These are phyloP conservation scores for Eucalyptus caleyi DNA, from an alignment of 345 rosid species.

Conservation along the genomic window DNA sequence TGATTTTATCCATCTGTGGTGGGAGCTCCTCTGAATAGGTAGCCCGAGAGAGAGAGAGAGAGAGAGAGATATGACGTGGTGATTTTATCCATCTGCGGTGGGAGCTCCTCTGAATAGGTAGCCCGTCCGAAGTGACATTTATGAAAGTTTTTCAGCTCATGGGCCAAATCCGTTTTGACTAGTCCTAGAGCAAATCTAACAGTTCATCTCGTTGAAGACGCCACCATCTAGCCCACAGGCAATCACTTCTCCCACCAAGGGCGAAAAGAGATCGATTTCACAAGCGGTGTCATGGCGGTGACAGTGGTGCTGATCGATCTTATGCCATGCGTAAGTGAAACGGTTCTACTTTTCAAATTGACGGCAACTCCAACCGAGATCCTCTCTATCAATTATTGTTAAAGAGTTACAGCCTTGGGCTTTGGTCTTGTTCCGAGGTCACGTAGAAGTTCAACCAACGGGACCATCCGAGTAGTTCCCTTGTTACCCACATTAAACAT, in stretches of 20 bases:
- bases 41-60: background rate
- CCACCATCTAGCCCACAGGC: background rate
- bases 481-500: background rate
- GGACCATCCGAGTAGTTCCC: background rate
- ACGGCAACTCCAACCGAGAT: background rate
- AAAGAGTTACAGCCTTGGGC: background rate
- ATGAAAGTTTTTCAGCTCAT: background rate
- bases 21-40: background rate
- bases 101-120: background rate
- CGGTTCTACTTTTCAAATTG: background rate
- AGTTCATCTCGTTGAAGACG: background rate
- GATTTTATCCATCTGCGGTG: background rate
- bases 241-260: background rate
- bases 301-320: background rate
- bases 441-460: background rate
- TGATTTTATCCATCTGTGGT: background rate
- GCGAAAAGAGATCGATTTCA: background rate
- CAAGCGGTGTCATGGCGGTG: background rate
- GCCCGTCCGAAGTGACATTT: background rate
- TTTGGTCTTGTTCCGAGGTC: background rate
- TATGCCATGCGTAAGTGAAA: background rate
- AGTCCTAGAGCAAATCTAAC: background rate
- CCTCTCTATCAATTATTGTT: background rate
- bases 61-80: background rate
- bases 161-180: too few relatives aligned